Percentiles rank a stretch among this genome's conserved stretches.
Conservation (phyloP, 306 rosid species). For the Cucumis hystrix region DNA sequence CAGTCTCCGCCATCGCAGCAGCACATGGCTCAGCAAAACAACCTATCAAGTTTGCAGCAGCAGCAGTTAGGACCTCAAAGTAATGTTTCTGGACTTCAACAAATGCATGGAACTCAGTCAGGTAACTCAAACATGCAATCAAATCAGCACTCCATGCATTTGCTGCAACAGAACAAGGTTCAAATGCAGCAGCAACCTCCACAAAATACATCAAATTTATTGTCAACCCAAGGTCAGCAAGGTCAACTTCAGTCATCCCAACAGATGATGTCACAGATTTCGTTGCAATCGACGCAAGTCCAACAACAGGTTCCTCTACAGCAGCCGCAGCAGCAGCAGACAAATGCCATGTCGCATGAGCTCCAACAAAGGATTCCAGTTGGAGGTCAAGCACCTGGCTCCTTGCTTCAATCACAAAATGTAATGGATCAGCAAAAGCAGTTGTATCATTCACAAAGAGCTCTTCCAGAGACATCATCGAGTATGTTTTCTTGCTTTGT, state of each 20-base stretch:
- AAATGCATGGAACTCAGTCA: conserved; percentile 51
- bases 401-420: conserved; percentile 63
- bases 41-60: conserved; percentile 59
- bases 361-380: conserved; percentile 70
- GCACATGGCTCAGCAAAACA: conserved; percentile 59
- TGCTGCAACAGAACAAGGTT: conserved; percentile 61
- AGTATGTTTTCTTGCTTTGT: conserved; percentile 31
- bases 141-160: conserved; percentile 53
- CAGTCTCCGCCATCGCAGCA: conserved; percentile 30
- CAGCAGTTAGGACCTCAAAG: conserved; percentile 60
- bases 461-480: conserved; percentile 66
- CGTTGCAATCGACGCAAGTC: conserved; percentile 62
- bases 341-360: conserved; percentile 38
- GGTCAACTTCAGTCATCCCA: conserved; percentile 53
- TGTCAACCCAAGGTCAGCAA: conserved; percentile 58
- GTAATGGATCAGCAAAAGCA: conserved; percentile 74
- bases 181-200: conserved; percentile 54
- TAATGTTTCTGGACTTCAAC: conserved; percentile 55
- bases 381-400: conserved; percentile 37
- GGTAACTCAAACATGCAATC: conserved; percentile 66
- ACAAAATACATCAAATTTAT: conserved; percentile 38
- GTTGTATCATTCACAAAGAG: conserved; percentile 61
- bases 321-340: conserved; percentile 34
- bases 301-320: conserved; percentile 64
- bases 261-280: conserved; percentile 63